Percentiles rank a stretch among this genome's conserved stretches.
Evolutionary conservation across 768 basidiomycete genomes (phyloP).

Genomic region (Pleurotus citrinopileatus): DNA sequence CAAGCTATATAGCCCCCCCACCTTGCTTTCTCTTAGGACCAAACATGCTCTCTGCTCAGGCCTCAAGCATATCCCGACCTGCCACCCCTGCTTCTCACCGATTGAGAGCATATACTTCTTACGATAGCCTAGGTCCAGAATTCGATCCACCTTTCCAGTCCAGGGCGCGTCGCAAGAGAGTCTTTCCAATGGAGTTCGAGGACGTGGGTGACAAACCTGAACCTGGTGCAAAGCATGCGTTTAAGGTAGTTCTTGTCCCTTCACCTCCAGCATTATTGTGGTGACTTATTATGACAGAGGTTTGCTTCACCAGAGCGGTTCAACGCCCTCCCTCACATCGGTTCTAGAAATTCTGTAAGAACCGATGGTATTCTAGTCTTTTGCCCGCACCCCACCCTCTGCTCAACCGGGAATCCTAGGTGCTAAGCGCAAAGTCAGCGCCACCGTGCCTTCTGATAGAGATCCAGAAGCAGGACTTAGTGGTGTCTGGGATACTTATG

Average conservation of each 20-base stretch:
- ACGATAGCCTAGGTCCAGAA: neutral
- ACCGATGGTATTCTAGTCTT: too few relatives aligned
- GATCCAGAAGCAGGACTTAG: neutral
- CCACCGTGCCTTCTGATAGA: neutral
- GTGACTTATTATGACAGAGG: too few relatives aligned
- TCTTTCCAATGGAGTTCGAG: neutral
- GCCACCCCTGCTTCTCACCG: neutral
- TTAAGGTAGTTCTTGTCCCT: too few relatives aligned
- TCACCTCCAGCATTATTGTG: too few relatives aligned
- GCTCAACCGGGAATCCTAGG: too few relatives aligned
- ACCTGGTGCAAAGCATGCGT: too few relatives aligned
- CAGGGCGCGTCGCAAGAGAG: neutral
- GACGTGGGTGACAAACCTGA: neutral
- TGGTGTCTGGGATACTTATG: conserved; percentile 38
- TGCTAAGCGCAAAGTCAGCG: neutral
- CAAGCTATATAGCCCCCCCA: neutral
- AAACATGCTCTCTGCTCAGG: neutral
- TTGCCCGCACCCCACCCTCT: neutral
- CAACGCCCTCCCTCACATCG: neutral
- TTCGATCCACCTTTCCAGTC: neutral
- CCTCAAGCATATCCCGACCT: neutral
- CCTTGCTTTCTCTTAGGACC: neutral
- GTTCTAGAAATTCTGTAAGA: neutral
- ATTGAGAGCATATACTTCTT: neutral
- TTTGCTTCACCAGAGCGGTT: too few relatives aligned